Conservation (phyloP, 73 alveolate genomes). For the Paramecium sexaurelia region DNA sequence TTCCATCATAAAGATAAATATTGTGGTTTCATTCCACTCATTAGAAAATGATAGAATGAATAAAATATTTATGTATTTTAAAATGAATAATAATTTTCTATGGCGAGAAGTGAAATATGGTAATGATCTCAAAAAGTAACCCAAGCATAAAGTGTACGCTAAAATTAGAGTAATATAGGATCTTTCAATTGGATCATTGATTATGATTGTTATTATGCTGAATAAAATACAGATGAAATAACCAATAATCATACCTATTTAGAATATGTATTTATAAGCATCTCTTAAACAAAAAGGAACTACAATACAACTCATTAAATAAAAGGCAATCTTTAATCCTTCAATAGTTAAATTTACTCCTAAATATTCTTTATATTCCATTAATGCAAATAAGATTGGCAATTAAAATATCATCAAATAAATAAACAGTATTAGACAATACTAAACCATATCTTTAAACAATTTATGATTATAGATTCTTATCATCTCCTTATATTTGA, state of each 20-base stretch:
- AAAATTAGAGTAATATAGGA: not conserved
- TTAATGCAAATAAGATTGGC: not conserved
- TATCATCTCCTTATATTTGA: not conserved
- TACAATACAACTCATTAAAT: not conserved
- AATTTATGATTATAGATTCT: not conserved
- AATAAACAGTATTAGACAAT: not conserved
- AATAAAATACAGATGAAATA: not conserved
- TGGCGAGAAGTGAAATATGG: not conserved
- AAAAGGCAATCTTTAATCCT: constrained; percentile 12
- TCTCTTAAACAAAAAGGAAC: constrained; percentile 18
- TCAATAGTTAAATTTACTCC: constrained; percentile 5
- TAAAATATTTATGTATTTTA: not conserved
- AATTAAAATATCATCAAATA: not conserved
- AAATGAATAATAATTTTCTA: not conserved
- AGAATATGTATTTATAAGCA: not conserved
- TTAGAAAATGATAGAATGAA: not conserved
- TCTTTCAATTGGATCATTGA: constrained; percentile 5
- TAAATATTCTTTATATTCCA: not conserved
- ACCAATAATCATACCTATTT: not conserved
- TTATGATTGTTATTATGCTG: not conserved
- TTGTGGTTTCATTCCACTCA: constrained; percentile 12
- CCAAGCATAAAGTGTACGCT: not conserved
- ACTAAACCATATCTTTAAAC: not conserved
- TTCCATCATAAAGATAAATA: not conserved
- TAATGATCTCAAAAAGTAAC: not conserved